A percentile compares a stretch with the other conserved stretches of the same genome.
Evolutionary conservation across 352 stramenopile species (phyloP).

Genomic region (Phytophthora podocarpi): DNA sequence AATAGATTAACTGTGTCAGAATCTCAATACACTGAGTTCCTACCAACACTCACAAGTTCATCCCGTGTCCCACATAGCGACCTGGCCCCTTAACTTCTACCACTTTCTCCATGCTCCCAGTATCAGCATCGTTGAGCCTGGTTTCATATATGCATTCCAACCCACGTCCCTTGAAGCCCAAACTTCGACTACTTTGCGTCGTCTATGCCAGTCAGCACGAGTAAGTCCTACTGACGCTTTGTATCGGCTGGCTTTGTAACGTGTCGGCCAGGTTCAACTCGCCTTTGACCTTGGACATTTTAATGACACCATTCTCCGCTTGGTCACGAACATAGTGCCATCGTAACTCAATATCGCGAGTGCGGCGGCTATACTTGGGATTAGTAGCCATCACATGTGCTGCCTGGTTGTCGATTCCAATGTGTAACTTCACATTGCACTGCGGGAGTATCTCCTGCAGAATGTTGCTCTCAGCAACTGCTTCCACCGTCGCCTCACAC

Average conservation of each 20-base stretch:
- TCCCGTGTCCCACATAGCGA: too few relatives aligned
- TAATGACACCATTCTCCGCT: background rate
- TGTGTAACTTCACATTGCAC: background rate
- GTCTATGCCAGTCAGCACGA: too few relatives aligned
- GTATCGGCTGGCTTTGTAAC: too few relatives aligned
- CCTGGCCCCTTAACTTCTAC: too few relatives aligned
- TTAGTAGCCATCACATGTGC: slow-evolving; percentile 21
- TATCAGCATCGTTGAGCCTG: too few relatives aligned
- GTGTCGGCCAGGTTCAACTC: slow-evolving; percentile 13
- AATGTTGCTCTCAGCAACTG: background rate
- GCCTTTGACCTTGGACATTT: slow-evolving; percentile 5
- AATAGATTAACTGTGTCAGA: background rate
- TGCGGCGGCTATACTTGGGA: slow-evolving; percentile 9
- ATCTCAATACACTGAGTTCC: background rate
- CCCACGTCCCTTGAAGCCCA: too few relatives aligned
- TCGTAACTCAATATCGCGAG: slow-evolving; percentile 12
- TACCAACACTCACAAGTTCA: slow-evolving; percentile 7
- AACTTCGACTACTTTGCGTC: too few relatives aligned
- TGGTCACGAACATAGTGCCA: slow-evolving; percentile 26
- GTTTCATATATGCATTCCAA: too few relatives aligned
- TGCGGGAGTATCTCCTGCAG: slow-evolving; percentile 15
- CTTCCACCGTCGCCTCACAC: slow-evolving; percentile 21
- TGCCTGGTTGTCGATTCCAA: slow-evolving; percentile 29
- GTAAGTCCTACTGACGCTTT: too few relatives aligned
- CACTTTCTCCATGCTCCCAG: too few relatives aligned